Percentiles rank a stretch among this genome's conserved stretches.
These are phyloP conservation scores for Malus hybrid DNA, from an alignment of 331 rosid species.

Conservation along the genomic window DNA sequence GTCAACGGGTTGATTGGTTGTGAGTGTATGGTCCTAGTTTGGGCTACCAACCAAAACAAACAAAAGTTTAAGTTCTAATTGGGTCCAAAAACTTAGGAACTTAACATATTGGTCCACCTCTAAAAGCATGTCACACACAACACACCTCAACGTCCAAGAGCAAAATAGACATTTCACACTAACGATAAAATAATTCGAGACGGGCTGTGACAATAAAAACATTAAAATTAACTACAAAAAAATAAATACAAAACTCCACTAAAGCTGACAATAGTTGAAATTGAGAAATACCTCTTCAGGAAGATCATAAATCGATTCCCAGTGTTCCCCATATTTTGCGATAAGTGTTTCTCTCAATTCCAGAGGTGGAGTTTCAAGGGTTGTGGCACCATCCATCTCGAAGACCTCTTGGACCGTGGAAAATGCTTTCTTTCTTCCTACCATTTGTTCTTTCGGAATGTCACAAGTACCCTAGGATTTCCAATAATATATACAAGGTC, in stretches of 20 bases:
- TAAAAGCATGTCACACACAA: no score
- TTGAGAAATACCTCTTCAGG: constrained; percentile 76
- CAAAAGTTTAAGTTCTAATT: no score
- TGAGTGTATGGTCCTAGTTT: no score
- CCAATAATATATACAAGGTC: constrained; percentile 21
- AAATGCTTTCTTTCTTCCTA: constrained; percentile 78
- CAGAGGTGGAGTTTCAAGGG: constrained; percentile 87
- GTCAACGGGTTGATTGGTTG: no score
- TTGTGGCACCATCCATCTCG: constrained; percentile 95
- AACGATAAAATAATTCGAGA: no score
- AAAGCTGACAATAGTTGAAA: not conserved
- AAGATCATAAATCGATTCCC: constrained; percentile 85
- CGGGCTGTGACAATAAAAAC: no score
- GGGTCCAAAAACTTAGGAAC: no score
- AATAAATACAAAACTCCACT: not conserved
- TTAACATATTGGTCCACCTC: no score
- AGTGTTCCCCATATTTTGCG: constrained; percentile 98
- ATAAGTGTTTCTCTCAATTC: constrained; percentile 86
- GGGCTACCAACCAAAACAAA: no score
- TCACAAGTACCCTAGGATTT: constrained; percentile 84
- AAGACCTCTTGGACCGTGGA: constrained; percentile 67
- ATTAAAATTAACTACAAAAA: not conserved
- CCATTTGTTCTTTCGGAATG: constrained; percentile 89
- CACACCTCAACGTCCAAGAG: no score
- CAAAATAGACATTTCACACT: no score